A percentile compares a stretch with the other conserved stretches of the same genome.
These are phyloP conservation scores for Mollisiaceae sp. DNA, from an alignment of 2,329 filamentous ascomycete species.

Conservation along the genomic window DNA sequence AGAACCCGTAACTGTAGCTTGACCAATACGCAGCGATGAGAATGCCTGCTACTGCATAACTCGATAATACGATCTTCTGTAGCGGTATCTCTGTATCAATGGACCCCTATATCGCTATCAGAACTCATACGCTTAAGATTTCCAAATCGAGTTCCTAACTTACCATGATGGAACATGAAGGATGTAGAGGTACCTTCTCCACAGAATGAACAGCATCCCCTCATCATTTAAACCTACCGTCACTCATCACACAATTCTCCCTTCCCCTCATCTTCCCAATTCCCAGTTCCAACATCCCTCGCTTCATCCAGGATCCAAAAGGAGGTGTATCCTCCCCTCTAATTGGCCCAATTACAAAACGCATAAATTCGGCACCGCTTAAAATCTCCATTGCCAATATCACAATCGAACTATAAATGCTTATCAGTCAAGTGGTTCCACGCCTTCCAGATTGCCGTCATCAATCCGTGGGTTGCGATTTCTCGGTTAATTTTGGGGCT, in stretches of 20 bases:
- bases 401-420: neutral
- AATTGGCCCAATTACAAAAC: neutral
- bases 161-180: neutral
- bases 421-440: neutral
- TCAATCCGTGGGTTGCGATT: neutral
- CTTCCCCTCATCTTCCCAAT: neutral
- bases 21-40: constrained; percentile 6
- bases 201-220: neutral
- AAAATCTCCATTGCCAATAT: neutral
- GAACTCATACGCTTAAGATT: neutral
- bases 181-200: neutral
- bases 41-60: neutral
- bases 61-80: neutral
- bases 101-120: neutral
- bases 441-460: neutral
- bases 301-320: neutral
- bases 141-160: neutral
- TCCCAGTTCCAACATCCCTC: constrained; percentile 1
- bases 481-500: neutral
- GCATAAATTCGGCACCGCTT: constrained; percentile 4
- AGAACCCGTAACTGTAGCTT: constrained; percentile 7
- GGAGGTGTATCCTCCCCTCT: neutral
- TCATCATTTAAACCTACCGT: neutral
- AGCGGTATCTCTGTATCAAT: neutral
- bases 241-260: neutral